Evolutionary conservation across 768 basidiomycete genomes (phyloP), one percentile per base, ranked within the genome.

Genomic region (Collybia sp.): DNA sequence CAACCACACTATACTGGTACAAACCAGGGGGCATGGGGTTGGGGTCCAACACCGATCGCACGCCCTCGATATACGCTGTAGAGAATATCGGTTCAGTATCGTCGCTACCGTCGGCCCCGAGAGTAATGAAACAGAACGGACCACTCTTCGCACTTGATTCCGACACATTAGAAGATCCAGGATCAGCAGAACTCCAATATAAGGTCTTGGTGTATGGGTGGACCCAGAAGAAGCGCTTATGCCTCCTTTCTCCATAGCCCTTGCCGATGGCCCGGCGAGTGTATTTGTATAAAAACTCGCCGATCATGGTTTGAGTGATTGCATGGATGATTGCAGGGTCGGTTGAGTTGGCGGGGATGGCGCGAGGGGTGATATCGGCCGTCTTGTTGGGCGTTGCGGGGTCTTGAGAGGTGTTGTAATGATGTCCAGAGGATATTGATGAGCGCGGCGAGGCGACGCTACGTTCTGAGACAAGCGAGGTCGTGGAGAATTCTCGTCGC

Each of bases 291-390:
- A 99, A 65, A 68, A 93, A 97, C 72, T 98, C 95, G 42, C 96
- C 95, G 54, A 98, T 98, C 96, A 99, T 99, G 17, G 94, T 96
- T 73, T 98, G 95, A 12, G 96, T 99, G 55, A 98, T 97, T 1
- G 94, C 88, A 61, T 97, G 95, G 53, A 98, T 96, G 58, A 96
- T 70, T 2, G 75, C 68, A 3, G 93, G 94, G 59, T 99, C 95
- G 19, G 95, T 96, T 15, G 83, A 68, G 38, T 71, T 75, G 30
- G 62, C 66, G 19, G 56, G 62, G 43, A 65, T 59, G 10, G 66
- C 64, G 8, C 69, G 65, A 30, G 72, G 66, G 0, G 72, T 71
- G 31, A 64, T 60, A 55, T 75, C 72, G 1, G 68, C 71, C 5
- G 67, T 64, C 55, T 70, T 75, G 45, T 70, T 66, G n/a, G 77